Evolutionary conservation across 2,329 filamentous ascomycete genomes (phyloP), one percentile per base, ranked within the genome.

Genomic region (Microdochium trichocladiopsis): DNA sequence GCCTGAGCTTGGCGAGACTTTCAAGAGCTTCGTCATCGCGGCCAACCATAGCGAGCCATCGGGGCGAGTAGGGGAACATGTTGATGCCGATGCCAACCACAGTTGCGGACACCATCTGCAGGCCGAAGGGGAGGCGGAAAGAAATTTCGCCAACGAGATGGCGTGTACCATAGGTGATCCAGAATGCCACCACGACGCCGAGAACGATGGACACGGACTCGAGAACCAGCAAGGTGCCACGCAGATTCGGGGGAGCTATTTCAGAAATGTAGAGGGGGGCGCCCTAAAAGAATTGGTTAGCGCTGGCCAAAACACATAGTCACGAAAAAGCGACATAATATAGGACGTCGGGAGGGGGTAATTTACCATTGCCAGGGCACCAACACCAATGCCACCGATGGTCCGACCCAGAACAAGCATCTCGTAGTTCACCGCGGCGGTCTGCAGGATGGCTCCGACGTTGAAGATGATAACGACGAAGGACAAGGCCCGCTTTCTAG

Each of bases 181-280:
- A 82, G 58, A 73, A 82, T 1, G 77, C 72, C 23, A 79, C 66
- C 3, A 79, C 71, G 52, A 73, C 74, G 2, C 76, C 82, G 48
- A 75, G 73, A 36, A 79, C 76, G 51, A 80, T 67, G 4, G 69
- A 75, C 58, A 80, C 72, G 2, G 68, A 66, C 58, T 78, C 78
- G 62, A 79, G 75, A 57, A 79, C 64, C 2, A 79, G 68, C 4
- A 73, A 60, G 2, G 68, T 61, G 2, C 70, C 71, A 47, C 70
- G 58, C 4, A 71, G 63, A 50, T 72, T 65, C 0, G 69, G 69
- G 3, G 69, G 69, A 1, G 65, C 58, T 37, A 68, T 61, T 54
- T 67, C 65, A 5, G 64, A 64, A 16, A 66, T 74, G 25, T 58
- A 57, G n/a, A 65, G 47, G 1, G 63, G 63, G 2, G 61, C 62